Base-by-base conservation (phyloP, 441 rosid species). In the Sinapis alba region DNA sequence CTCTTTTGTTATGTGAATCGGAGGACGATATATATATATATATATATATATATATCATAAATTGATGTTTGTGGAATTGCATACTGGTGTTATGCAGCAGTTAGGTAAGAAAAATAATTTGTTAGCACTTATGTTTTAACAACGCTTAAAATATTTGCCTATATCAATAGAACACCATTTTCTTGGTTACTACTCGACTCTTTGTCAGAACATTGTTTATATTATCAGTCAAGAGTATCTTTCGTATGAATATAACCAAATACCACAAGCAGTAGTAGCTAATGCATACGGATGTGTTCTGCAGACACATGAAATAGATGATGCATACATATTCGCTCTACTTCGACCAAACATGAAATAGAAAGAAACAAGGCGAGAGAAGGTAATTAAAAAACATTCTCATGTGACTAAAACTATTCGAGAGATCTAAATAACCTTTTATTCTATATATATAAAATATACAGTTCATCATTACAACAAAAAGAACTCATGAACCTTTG, bases 381-480 rank as follows among this genome's bases (percentile, higher is more conserved):
- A 10, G 34, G 21, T 15, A 15, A 12, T n/a, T 43, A 43, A 43
- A 56, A 32, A 65, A 23, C 23, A 65, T 70, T 77, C 10, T 53
- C 60, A 62, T 67, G 54, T 9, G 16, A 38, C 8, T 23, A 20
- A 7, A 50, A 76, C 71, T 64, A n/a, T 26, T 63, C 8, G 69
- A 65, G 28, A 54, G 34, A 45, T 47, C 53, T 54, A 23, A 45
- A 34, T 30, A 65, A 67, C 68, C 63, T 61, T 19, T 21, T 20
- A 9, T 58, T 67, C 68, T 78, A 61, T 72, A n/a, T n/a, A 60
- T 43, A 60, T 60, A 65, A 60, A 67, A 72, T 78, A 34, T 78
- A 78, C 77, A 78, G 75, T 60, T 72, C 77, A 78, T 78, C 75
- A 66, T 66, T 71, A 69, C 80, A 61, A 63, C 63, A 71, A 47